Conservation (phyloP, 768 basidiomycete species). For the Pleurotus citrinopileatus region DNA sequence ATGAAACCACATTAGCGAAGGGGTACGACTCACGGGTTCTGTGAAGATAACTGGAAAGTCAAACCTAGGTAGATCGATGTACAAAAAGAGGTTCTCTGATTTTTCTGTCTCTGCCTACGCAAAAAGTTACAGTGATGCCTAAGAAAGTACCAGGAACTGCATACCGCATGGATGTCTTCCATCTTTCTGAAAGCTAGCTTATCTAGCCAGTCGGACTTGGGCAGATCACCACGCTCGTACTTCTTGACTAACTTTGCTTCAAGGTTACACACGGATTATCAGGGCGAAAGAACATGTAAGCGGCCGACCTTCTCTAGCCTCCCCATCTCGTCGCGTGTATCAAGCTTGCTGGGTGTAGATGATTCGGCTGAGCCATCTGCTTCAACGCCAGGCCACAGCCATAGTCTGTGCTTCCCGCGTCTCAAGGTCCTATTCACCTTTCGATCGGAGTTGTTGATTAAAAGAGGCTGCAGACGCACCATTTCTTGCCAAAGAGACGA, state of each 20-base stretch:
- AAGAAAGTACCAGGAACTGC: background rate
- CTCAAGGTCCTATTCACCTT: slow-evolving; percentile 68
- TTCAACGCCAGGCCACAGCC: slow-evolving; percentile 79
- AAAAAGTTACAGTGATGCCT: background rate
- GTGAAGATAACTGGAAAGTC: slow-evolving; percentile 97
- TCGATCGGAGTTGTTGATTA: background rate
- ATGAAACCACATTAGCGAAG: background rate
- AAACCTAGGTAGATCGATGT: slow-evolving; percentile 93
- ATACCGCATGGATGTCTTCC: slow-evolving; percentile 89
- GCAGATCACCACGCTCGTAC: slow-evolving; percentile 90
- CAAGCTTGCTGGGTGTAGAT: slow-evolving; percentile 85
- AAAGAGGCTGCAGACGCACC: slow-evolving; percentile 40
- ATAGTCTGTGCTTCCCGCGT: slow-evolving; percentile 86
- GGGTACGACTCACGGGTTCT: slow-evolving; percentile 61
- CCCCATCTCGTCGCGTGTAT: slow-evolving; percentile 88
- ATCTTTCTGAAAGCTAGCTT: slow-evolving; percentile 91
- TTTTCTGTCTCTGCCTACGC: slow-evolving; percentile 83
- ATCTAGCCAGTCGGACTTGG: slow-evolving; percentile 95
- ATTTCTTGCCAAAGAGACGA: slow-evolving; percentile 89
- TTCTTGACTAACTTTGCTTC: slow-evolving; percentile 79
- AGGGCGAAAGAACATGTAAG: background rate
- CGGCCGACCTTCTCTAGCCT: slow-evolving; percentile 81
- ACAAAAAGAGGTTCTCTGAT: slow-evolving; percentile 92
- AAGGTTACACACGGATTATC: background rate
- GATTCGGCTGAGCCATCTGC: slow-evolving; percentile 85